Base-by-base conservation (phyloP, 345 rosid species). In the Eucalyptus lansdowneana region DNA sequence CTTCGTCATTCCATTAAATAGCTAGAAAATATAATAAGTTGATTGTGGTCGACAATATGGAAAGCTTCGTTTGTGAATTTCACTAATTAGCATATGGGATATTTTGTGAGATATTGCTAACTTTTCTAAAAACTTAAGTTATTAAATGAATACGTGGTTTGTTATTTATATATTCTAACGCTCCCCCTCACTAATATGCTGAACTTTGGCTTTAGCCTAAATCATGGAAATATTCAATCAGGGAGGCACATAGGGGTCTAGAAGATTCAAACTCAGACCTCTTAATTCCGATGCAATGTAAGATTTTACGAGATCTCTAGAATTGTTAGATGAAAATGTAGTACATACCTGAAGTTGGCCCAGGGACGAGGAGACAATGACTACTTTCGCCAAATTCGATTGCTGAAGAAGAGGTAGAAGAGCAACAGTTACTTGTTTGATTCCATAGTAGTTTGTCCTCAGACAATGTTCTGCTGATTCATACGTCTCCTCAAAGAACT, bases 371-470 rank as follows among this genome's bases (percentile, higher is more conserved):
- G 92, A 85, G 37, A 90, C 80, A 80, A 89, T 92, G 29, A 92
- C 90, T 44, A 89, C 65, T 62, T 69, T 92, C 1, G 92, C 67
- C 11, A 65, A 88, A 69, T 56, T 14, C 9, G 93, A 88, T 9
- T 45, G 89, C 50, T 88, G 90, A 81, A 87, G 89, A 49, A 88
- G 86, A 14, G 91, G 90, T 65, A 90, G 53, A 34, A 90, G 88
- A 27, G 76, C 90, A 45, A 50, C 86, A 14, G 90, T 90, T 87
- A 89, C 86, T 34, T 45, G 54, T 50, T 88, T 92, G 54, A 89
- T 60, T 67, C 91, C 92, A 34, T 83, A 88, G 88, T 89, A 92
- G 80, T 90, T 92, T 25, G 90, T 92, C 50, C 89, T 87, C 29
- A 88, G 49, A 86, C 91, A 89, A 31, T 88, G 58, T 65, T 67